Evolutionary conservation across 306 rosid species (phyloP).

Genomic region (Rubus parviflorus): DNA sequence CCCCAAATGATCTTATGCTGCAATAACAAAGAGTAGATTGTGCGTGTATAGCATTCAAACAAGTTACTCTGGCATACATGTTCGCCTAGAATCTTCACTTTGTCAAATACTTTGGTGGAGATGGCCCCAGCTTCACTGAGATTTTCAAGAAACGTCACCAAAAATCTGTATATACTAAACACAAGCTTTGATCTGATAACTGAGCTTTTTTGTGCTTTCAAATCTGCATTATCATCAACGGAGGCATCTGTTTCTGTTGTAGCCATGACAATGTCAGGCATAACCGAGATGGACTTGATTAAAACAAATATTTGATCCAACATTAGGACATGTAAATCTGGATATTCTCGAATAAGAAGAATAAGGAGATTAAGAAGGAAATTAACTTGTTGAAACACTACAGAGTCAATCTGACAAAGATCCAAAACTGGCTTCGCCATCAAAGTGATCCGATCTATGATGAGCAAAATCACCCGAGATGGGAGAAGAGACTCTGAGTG

Average conservation of each 20-base stretch:
- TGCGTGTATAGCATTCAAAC: constrained; percentile 38
- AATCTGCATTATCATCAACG: constrained; percentile 7
- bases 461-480: constrained; percentile 38
- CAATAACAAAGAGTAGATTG: constrained; percentile 46
- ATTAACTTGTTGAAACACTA: constrained; percentile 32
- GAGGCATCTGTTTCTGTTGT: constrained; percentile 17
- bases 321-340: constrained; percentile 31
- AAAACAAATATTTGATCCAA: constrained; percentile 41
- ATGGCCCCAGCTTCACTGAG: constrained; percentile 35
- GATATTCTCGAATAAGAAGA: constrained; percentile 34
- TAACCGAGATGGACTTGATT: constrained; percentile 30
- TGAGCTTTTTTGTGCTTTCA: constrained; percentile 14
- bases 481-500: constrained; percentile 34
- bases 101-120: constrained; percentile 26
- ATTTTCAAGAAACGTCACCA: constrained; percentile 42
- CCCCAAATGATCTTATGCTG: constrained; percentile 44
- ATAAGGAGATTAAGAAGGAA: constrained; percentile 43
- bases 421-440: constrained; percentile 30
- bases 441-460: constrained; percentile 47
- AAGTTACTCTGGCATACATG: constrained; percentile 44
- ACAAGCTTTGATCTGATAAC: constrained; percentile 31
- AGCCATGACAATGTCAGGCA: constrained; percentile 16
- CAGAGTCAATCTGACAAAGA: constrained; percentile 29
- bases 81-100: constrained; percentile 48
- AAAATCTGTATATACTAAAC: constrained; percentile 42